phyloP scores from a whole-genome alignment of 2,329 filamentous ascomycete species.

The Pseudogymnoascus sp. region DNA sequence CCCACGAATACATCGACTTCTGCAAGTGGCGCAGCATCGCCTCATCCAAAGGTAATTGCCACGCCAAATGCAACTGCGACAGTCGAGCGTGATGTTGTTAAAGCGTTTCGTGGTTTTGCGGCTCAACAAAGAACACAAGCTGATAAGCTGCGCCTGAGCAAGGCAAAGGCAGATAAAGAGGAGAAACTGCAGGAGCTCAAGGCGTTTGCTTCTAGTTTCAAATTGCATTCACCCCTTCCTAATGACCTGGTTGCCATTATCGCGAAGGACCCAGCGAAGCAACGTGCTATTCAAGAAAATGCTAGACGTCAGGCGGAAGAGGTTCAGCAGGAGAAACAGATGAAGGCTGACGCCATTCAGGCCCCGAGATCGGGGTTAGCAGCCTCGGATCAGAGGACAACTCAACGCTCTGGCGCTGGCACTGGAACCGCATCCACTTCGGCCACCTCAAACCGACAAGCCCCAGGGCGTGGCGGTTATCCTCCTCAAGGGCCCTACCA shows the following conservation, averaged over 20 bases:
- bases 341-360: slow-evolving; percentile 35
- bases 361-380: slow-evolving; percentile 1
- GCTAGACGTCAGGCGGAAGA: slow-evolving; percentile 70
- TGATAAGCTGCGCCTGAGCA: slow-evolving; percentile 50
- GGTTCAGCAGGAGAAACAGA: slow-evolving; percentile 31
- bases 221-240: slow-evolving; percentile 86
- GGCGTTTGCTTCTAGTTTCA: slow-evolving; percentile 92
- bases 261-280: slow-evolving; percentile 92
- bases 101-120: slow-evolving; percentile 59
- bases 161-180: slow-evolving; percentile 71
- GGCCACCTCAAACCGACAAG: slow-evolving; percentile 23
- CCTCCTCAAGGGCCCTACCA: slow-evolving; percentile 36
- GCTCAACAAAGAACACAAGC: slow-evolving; percentile 48
- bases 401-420: slow-evolving; percentile 38
- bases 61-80: slow-evolving; percentile 52
- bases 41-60: slow-evolving; percentile 27
- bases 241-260: slow-evolving; percentile 89
- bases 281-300: slow-evolving; percentile 86
- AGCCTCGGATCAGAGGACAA: slow-evolving; percentile 34
- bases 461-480: slow-evolving; percentile 30
- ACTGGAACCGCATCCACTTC: slow-evolving; percentile 31
- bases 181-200: slow-evolving; percentile 90
- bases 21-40: slow-evolving; percentile 28
- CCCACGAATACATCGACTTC: slow-evolving; percentile 26
- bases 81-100: slow-evolving; percentile 55